Evolutionary conservation across 345 rosid species (phyloP), one percentile per base, ranked within the genome.

Genomic region (Hibiscus syriacus): DNA sequence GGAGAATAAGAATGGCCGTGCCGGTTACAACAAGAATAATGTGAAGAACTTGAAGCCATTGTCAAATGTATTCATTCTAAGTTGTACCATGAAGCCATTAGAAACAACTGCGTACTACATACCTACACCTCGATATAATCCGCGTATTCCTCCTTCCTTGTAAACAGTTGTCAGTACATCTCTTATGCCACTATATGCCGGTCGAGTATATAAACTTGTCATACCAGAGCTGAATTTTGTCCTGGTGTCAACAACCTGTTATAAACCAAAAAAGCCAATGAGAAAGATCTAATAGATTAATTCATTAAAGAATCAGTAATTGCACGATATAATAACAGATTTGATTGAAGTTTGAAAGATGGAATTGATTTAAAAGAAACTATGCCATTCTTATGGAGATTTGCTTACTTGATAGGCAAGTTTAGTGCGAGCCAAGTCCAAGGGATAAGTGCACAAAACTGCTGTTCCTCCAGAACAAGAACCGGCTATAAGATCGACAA

Each of bases 401-500:
- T 7, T 32, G 68, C 72, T 60, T 71, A 87, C 99, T 87, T 91
- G 97, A 80, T 94, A 94, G 66, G 99, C 97, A 66, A 94, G 92
- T 76, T 89, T 94, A 43, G 99, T 84, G 46, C 96, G 96, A 80
- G 99, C 97, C 75, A 94, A 76, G 78, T 94, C 97, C 50, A 94
- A 80, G 25, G 99, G 99, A 50, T 94, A 94, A 5, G 97, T 91
- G 84, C 96, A 94, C 67, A 93, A 76, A 14, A 91, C 99, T 46
- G 99, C 97, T 49, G 97, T 93, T 74, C 99, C 97, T 14, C 99
- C 99, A 74, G 99, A 87, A 61, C 79, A 81, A 43, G 99, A 86
- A 67, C 99, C 99, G 72, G 99, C 99, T 70, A 93, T 72, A 34
- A 93, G 89, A 87, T 93, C 99, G 64, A 91, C 70, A 60, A 91